Evolutionary conservation across 441 rosid genomes (phyloP), one percentile per base, ranked within the genome.

Genomic region (Jatropha podagrica): DNA sequence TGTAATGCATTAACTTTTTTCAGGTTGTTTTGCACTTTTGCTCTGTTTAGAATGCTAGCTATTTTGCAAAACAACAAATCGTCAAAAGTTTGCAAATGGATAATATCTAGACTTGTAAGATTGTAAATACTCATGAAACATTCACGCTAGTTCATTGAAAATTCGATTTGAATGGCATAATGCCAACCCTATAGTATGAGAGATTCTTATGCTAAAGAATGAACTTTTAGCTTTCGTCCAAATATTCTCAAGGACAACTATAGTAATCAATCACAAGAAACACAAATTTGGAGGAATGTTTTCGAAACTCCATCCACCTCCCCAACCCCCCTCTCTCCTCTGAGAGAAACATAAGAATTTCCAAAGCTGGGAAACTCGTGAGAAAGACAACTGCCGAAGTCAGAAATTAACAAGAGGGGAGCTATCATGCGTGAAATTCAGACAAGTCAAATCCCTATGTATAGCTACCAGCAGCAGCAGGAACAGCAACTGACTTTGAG

Each of bases 401-500:
- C 2, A 14, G 49, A 51, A 17, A 27, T 51, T 12, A 10, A 32
- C 32, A 32, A 74, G 46, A 42, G 10, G 10, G 9, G 10, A 32
- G 32, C 32, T 32, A 44, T 44, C 48, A 44, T 44, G 7, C 8
- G 10, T 8, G 48, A 44, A 44, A 44, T 44, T 44, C 48, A 44
- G 48, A 11, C 48, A 44, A 8, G 48, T 44, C 62, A 10, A 48
- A 62, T 59, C 56, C 48, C 69, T 51, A 10, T 17, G 37, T 72
- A 82, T 74, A 80, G 83, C 85, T 83, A 80, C 81, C 86, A 54
- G 72, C 76, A 46, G 81, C 81, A 75, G 85, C 78, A 0, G 89
- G 86, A 37, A 85, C 82, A 14, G 86, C 58, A 60, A 85, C 84
- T 2, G 89, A 81, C 73, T 89, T 88, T 0, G 88, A 76, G 75